A percentile compares a stretch with the other conserved stretches of the same genome.
Evolutionary conservation across 1,284 basidiomycete species (phyloP).

Genomic region (Cystobasidium sp.): DNA sequence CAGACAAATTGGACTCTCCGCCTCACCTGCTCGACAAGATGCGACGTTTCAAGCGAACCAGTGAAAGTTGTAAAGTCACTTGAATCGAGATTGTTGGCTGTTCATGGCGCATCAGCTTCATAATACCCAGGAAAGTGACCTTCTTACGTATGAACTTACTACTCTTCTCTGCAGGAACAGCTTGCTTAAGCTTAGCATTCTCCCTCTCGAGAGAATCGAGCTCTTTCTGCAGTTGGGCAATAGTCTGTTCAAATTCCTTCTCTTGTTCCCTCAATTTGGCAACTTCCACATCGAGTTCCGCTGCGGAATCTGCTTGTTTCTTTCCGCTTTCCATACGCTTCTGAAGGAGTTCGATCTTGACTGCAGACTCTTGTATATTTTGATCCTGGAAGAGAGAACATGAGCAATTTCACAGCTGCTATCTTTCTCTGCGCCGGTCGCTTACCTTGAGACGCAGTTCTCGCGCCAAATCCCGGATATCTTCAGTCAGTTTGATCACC

Average conservation of each 20-base stretch:
- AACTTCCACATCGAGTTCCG: slow-evolving; percentile 78
- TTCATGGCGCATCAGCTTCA: neutral
- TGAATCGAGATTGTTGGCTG: slow-evolving; percentile 57
- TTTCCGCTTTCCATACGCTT: slow-evolving; percentile 86
- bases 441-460: slow-evolving; percentile 69
- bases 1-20: neutral
- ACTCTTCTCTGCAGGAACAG: slow-evolving; percentile 52
- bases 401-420: neutral
- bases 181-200: slow-evolving; percentile 76
- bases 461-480: slow-evolving; percentile 82
- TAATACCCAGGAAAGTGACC: neutral
- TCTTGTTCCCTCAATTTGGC: slow-evolving; percentile 82
- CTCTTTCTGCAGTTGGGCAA: slow-evolving; percentile 89
- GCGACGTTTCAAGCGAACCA: slow-evolving; percentile 78
- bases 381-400: slow-evolving; percentile 69
- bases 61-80: slow-evolving; percentile 70
- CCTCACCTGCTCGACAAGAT: slow-evolving; percentile 78
- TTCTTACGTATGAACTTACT: slow-evolving; percentile 18
- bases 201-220: slow-evolving; percentile 84
- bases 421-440: slow-evolving; percentile 13
- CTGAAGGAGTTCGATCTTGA: slow-evolving; percentile 94
- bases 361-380: slow-evolving; percentile 79
- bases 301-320: slow-evolving; percentile 77
- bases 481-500: slow-evolving; percentile 80
- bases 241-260: slow-evolving; percentile 84